Conservation (phyloP, 192 early-diverging fungal species). For the Coemansia sp. region DNA sequence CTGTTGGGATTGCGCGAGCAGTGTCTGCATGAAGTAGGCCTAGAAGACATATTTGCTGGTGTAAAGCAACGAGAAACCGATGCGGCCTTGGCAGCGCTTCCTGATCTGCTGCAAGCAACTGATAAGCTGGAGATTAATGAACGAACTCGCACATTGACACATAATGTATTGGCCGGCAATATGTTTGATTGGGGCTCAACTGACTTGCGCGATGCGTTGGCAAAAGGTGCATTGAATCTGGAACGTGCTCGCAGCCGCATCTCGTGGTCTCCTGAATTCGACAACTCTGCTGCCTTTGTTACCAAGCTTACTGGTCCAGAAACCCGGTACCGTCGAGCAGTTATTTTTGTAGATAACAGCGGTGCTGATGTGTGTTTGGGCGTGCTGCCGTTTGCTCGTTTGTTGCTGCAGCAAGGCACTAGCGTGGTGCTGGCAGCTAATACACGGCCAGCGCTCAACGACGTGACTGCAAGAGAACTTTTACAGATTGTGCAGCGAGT, state of each 20-base stretch:
- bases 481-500: constrained; percentile 49
- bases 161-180: constrained; percentile 76
- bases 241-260: constrained; percentile 49
- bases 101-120: constrained; percentile 44
- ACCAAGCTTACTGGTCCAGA: constrained; percentile 21
- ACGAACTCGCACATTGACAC: constrained; percentile 53
- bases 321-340: constrained; percentile 53
- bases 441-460: constrained; percentile 74
- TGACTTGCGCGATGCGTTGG: constrained; percentile 59
- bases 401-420: constrained; percentile 52
- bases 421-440: constrained; percentile 73
- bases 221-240: constrained; percentile 60
- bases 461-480: constrained; percentile 70
- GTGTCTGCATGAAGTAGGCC: constrained; percentile 77
- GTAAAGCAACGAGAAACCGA: constrained; percentile 69
- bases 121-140: constrained; percentile 45
- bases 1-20: constrained; percentile 76
- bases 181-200: constrained; percentile 84
- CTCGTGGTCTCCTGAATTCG: constrained; percentile 45
- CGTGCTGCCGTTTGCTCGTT: constrained; percentile 71
- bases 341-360: constrained; percentile 83
- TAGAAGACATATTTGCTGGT: constrained; percentile 69
- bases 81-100: constrained; percentile 58
- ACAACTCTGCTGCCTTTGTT: constrained; percentile 52
- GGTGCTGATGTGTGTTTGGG: constrained; percentile 79